Evolutionary conservation across 208 protist species (phyloP).

Genomic region (Wallacemonas rigidus): DNA sequence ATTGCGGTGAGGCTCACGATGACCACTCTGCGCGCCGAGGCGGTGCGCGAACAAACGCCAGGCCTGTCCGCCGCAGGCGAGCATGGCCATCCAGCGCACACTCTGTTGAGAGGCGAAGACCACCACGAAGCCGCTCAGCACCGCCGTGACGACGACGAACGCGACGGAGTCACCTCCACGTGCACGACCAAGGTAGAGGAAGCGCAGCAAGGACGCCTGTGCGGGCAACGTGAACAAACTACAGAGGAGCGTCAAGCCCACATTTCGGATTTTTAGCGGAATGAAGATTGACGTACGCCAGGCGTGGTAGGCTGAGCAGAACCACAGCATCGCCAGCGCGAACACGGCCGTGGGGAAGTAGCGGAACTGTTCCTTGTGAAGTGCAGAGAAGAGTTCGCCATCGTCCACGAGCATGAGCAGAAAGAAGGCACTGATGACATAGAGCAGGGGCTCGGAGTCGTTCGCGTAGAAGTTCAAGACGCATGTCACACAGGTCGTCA

Average conservation of each 20-base stretch:
- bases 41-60: constrained; percentile 48
- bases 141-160: constrained; percentile 38
- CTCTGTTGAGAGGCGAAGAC: constrained; percentile 47
- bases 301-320: constrained; percentile 46
- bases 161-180: constrained; percentile 39
- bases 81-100: constrained; percentile 73
- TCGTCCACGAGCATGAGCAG: constrained; percentile 81
- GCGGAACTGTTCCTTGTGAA: constrained; percentile 49
- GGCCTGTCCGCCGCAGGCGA: constrained; percentile 53
- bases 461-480: constrained; percentile 64
- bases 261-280: constrained; percentile 28
- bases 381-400: constrained; percentile 46
- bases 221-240: constrained; percentile 34
- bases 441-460: constrained; percentile 63
- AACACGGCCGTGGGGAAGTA: constrained; percentile 68
- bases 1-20: background rate
- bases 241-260: constrained; percentile 22
- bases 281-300: constrained; percentile 27
- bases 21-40: background rate
- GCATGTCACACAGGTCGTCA: constrained; percentile 48
- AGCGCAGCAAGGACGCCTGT: constrained; percentile 38
- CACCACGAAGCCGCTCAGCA: constrained; percentile 47
- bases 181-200: constrained; percentile 27
- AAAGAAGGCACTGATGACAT: constrained; percentile 56
- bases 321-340: constrained; percentile 45